Percentiles rank a stretch among this genome's conserved stretches.
These are phyloP conservation scores for Thalia dealbata DNA, from an alignment of 176 grass and related monocot species.

Conservation along the genomic window DNA sequence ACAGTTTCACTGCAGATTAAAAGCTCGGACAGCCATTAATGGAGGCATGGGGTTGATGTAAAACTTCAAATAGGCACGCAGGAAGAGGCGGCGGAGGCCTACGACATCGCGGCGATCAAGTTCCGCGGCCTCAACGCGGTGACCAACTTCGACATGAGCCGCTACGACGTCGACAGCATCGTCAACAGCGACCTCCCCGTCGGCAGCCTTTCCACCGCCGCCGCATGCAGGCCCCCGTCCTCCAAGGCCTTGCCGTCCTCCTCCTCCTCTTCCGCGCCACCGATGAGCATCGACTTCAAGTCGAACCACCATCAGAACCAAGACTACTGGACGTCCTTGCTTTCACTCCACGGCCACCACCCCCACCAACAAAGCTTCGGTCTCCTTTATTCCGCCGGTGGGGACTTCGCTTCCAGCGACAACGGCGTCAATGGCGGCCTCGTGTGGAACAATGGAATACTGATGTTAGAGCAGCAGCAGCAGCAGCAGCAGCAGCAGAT, in stretches of 20 bases:
- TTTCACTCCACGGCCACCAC: background rate
- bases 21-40: conserved; percentile 28
- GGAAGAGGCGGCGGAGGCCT: conserved; percentile 79
- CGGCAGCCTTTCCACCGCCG: background rate
- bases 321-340: background rate
- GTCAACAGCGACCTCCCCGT: conserved; percentile 41
- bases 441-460: no score
- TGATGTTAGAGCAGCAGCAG: background rate
- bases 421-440: no score
- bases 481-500: background rate
- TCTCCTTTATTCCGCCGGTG: background rate
- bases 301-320: background rate
- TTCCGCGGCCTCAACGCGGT: conserved; percentile 59
- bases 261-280: conserved; percentile 17
- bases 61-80: conserved; percentile 36
- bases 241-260: conserved; percentile 9
- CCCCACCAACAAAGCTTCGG: background rate
- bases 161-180: conserved; percentile 67
- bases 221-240: conserved; percentile 27
- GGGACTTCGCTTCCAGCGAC: background rate
- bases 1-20: no score
- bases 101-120: conserved; percentile 71
- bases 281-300: background rate
- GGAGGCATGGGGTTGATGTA: background rate
- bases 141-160: conserved; percentile 72